Conservation (phyloP, 2,329 filamentous ascomycete species). For the Akanthomyces dipterigenus region DNA sequence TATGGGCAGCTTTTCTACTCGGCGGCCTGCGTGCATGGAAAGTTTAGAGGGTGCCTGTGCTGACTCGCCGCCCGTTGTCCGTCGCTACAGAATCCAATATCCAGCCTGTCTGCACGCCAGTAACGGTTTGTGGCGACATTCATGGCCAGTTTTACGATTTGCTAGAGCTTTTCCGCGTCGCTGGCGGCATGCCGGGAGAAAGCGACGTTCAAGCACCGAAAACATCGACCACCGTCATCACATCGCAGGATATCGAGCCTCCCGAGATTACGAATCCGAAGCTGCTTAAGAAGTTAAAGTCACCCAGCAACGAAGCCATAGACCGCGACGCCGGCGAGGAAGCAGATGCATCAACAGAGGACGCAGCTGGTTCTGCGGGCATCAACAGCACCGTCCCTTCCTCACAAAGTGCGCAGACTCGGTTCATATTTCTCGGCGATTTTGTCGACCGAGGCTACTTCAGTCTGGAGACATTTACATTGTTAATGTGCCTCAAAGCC, state of each 20-base stretch:
- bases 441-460: slow-evolving; percentile 98
- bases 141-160: slow-evolving; percentile 99
- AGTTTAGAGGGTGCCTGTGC: neutral
- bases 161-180: slow-evolving; percentile 91
- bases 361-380: slow-evolving; percentile 18
- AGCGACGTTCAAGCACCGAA: slow-evolving; percentile 61
- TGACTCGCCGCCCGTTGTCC: neutral
- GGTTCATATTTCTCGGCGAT: slow-evolving; percentile 66
- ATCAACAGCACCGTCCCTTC: slow-evolving; percentile 26
- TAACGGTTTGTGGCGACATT: slow-evolving; percentile 96
- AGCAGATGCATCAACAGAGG: slow-evolving; percentile 23
- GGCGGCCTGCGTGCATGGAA: neutral
- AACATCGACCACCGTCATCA: slow-evolving; percentile 68
- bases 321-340: slow-evolving; percentile 41
- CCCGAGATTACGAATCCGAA: slow-evolving; percentile 86
- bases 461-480: slow-evolving; percentile 93
- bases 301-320: slow-evolving; percentile 43
- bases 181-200: slow-evolving; percentile 92
- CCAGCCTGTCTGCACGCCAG: slow-evolving; percentile 91
- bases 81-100: slow-evolving; percentile 79
- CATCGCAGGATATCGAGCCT: slow-evolving; percentile 85
- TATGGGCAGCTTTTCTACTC: neutral
- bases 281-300: slow-evolving; percentile 73
- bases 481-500: slow-evolving; percentile 89
- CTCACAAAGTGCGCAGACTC: slow-evolving; percentile 45